Evolutionary conservation across 169 alveolate species (phyloP).

Genomic region (Cryptosporidium baileyi): DNA sequence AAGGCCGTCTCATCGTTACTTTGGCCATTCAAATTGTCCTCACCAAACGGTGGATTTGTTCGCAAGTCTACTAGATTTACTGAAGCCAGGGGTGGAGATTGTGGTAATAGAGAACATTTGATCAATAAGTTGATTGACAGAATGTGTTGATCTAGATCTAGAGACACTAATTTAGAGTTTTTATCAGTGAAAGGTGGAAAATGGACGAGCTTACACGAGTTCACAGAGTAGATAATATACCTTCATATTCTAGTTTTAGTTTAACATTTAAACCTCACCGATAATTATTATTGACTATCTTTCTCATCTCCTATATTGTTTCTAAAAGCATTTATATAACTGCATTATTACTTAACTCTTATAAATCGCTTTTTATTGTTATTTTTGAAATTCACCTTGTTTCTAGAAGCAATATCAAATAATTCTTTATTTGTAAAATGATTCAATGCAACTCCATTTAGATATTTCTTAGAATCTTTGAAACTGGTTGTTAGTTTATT

Average conservation of each 20-base stretch:
- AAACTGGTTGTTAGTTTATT: neutral
- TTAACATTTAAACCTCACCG: too few relatives aligned
- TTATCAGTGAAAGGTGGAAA: neutral
- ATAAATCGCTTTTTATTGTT: neutral
- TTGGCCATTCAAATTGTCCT: constrained; percentile 98
- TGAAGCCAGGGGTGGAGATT: constrained; percentile 95
- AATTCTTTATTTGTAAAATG: constrained; percentile 10
- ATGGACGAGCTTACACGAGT: neutral
- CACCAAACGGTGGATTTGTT: constrained; percentile 98
- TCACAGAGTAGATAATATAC: neutral
- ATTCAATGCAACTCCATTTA: too few relatives aligned
- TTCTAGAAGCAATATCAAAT: constrained; percentile 49
- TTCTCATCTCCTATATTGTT: too few relatives aligned
- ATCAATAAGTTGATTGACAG: constrained; percentile 75
- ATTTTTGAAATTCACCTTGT: constrained; percentile 3
- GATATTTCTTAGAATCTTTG: too few relatives aligned
- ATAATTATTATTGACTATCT: too few relatives aligned
- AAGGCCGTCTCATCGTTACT: constrained; percentile 97
- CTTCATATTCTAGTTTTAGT: neutral
- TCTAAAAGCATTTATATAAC: neutral
- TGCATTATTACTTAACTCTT: neutral
- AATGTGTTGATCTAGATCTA: constrained; percentile 38
- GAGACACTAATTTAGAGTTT: neutral
- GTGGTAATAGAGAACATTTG: constrained; percentile 89
- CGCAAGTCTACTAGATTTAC: constrained; percentile 96